Evolutionary conservation across 805 yeast genomes (phyloP).

Genomic region (Saccharomycopsis capsularis): DNA sequence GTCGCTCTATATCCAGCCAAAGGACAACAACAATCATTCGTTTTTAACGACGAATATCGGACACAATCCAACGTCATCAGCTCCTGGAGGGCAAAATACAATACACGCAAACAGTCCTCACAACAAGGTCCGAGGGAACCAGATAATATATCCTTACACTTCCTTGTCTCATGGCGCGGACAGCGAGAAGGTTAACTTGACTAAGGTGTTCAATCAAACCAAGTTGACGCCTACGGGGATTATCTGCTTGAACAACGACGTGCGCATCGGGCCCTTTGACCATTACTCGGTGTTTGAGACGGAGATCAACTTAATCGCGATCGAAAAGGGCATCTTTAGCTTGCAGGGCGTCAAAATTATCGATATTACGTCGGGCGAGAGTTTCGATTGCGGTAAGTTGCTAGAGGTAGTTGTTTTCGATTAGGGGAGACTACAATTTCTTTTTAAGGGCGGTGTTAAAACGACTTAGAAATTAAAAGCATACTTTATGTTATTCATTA

Average conservation of each 20-base stretch:
- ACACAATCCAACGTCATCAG: not conserved
- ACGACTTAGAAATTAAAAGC: not conserved
- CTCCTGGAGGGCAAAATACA: not conserved
- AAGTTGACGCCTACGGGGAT: slow-evolving; percentile 48
- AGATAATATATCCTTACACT: slow-evolving; percentile 20
- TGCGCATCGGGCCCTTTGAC: slow-evolving; percentile 54
- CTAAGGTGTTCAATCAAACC: slow-evolving; percentile 32
- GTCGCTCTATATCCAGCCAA: slow-evolving; percentile 40
- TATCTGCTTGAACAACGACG: slow-evolving; percentile 56
- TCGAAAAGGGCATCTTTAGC: slow-evolving; percentile 57
- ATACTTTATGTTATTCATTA: not conserved
- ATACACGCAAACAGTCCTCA: slow-evolving; percentile 1
- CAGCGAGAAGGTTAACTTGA: slow-evolving; percentile 24
- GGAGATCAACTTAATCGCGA: slow-evolving; percentile 51
- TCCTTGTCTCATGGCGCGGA: not conserved
- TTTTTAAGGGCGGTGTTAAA: too few species aligned
- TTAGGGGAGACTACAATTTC: too few species aligned
- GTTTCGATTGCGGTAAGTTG: slow-evolving; percentile 61
- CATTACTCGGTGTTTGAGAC: slow-evolving; percentile 60
- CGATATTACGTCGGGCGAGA: slow-evolving; percentile 59
- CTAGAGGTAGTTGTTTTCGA: slow-evolving; percentile 56
- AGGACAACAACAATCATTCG: slow-evolving; percentile 23
- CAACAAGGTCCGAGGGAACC: slow-evolving; percentile 14
- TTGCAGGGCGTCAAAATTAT: slow-evolving; percentile 59
- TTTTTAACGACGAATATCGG: slow-evolving; percentile 20